Conservation (phyloP, 306 rosid species). For the Cucumis melo region DNA sequence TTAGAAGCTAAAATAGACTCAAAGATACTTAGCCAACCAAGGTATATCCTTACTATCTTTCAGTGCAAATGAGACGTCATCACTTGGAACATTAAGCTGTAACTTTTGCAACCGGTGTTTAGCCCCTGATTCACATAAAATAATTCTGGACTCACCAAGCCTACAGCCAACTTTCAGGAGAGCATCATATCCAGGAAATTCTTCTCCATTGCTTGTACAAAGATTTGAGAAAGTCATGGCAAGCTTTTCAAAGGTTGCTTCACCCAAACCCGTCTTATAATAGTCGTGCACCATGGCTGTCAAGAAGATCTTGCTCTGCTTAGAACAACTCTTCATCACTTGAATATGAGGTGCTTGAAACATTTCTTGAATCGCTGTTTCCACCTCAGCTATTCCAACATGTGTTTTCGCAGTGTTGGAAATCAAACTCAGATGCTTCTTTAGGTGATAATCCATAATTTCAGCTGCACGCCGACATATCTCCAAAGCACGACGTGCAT, state of each 20-base stretch:
- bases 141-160: conserved; percentile 75
- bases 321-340: conserved; percentile 75
- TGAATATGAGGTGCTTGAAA: conserved; percentile 98
- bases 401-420: conserved; percentile 30
- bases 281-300: conserved; percentile 87
- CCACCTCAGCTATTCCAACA: conserved; percentile 67
- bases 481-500: conserved; percentile 92
- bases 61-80: conserved; percentile 78
- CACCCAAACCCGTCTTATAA: conserved; percentile 87
- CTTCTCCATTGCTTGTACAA: conserved; percentile 69
- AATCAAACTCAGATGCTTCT: conserved; percentile 26
- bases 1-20: background rate
- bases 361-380: conserved; percentile 94
- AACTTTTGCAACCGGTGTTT: conserved; percentile 80
- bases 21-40: conserved; percentile 85
- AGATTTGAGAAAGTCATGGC: conserved; percentile 50
- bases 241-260: conserved; percentile 88
- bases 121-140: conserved; percentile 79
- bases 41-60: conserved; percentile 67
- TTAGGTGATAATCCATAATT: conserved; percentile 58
- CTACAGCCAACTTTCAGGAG: conserved; percentile 78
- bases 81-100: conserved; percentile 76
- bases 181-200: conserved; percentile 68
- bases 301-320: conserved; percentile 65
- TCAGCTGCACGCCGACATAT: conserved; percentile 95